These are phyloP conservation scores for Yarrowia porcina DNA, from an alignment of 805 yeast genomes.

Conservation along the genomic window DNA sequence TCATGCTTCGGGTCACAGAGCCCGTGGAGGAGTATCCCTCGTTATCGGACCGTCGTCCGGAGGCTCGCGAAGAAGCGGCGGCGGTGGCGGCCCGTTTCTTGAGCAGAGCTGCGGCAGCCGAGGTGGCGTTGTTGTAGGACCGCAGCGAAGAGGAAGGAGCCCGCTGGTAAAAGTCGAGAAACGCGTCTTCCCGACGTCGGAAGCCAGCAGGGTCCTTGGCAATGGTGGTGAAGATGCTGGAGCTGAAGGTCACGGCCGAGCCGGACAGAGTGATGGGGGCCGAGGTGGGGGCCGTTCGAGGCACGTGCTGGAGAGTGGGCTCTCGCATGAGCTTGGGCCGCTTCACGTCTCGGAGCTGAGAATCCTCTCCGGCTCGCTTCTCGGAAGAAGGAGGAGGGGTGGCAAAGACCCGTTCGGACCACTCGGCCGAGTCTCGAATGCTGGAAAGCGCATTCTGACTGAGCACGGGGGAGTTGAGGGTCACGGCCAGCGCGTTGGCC, in stretches of 20 bases:
- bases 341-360: constrained; percentile 19
- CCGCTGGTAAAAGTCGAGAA: constrained; percentile 20
- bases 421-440: constrained; percentile 16
- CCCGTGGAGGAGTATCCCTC: constrained; percentile 7
- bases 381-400: constrained; percentile 21
- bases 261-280: constrained; percentile 5
- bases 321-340: constrained; percentile 25
- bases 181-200: constrained; percentile 23
- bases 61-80: neutral
- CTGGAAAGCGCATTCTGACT: constrained; percentile 21
- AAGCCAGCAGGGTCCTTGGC: constrained; percentile 11
- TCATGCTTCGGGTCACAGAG: constrained; percentile 2
- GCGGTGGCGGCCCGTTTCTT: neutral
- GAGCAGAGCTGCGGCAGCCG: constrained; percentile 17
- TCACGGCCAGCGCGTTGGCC: constrained; percentile 11
- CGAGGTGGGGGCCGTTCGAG: constrained; percentile 21
- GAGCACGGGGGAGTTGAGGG: constrained; percentile 19
- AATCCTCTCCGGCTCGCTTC: constrained; percentile 14
- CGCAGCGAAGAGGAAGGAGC: constrained; percentile 7
- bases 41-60: neutral
- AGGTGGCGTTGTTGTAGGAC: constrained; percentile 18
- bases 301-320: constrained; percentile 16
- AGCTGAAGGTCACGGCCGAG: neutral
- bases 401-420: constrained; percentile 19
- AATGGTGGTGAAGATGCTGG: constrained; percentile 19